Evolutionary conservation across 1,284 basidiomycete genomes (phyloP).

Genomic region (Pseudozyma sp.): DNA sequence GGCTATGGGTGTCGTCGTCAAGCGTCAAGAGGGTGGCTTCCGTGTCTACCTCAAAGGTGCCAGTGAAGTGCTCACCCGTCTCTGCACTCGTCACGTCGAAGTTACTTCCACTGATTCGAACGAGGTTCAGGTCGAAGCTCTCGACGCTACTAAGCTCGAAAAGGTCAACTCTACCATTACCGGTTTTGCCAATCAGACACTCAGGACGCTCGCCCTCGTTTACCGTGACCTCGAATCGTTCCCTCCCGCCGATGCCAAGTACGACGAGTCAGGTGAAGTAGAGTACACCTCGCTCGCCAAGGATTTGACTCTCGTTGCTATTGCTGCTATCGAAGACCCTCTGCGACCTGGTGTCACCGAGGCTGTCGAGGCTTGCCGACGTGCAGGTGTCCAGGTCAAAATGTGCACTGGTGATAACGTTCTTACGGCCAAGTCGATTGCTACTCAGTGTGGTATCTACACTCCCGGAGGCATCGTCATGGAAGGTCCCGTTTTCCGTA

Average conservation of each 20-base stretch:
- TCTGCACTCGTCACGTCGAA: conserved; percentile 79
- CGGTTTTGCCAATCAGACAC: conserved; percentile 94
- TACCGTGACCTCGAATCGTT: conserved; percentile 87
- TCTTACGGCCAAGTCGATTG: conserved; percentile 86
- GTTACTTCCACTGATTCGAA: conserved; percentile 73
- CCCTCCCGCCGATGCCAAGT: conserved; percentile 76
- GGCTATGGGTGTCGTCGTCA: conserved; percentile 92
- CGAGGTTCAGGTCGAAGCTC: conserved; percentile 25
- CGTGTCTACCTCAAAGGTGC: conserved; percentile 92
- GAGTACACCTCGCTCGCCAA: conserved; percentile 79
- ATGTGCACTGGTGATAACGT: conserved; percentile 99
- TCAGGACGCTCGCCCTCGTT: conserved; percentile 91
- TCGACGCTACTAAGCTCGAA: conserved; percentile 74
- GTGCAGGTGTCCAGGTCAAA: conserved; percentile 93
- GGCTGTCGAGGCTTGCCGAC: conserved; percentile 85
- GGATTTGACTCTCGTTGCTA: conserved; percentile 85
- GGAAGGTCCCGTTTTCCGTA: conserved; percentile 84
- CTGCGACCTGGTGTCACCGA: conserved; percentile 88
- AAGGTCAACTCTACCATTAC: conserved; percentile 92
- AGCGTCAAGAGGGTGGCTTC: conserved; percentile 74
- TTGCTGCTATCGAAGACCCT: conserved; percentile 95
- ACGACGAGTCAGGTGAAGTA: conserved; percentile 74
- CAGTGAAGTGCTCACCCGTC: conserved; percentile 86
- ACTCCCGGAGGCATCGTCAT: conserved; percentile 91
- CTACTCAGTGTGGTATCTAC: conserved; percentile 93